Evolutionary conservation across 768 basidiomycete genomes (phyloP).

Genomic region (Suillus weaverae): DNA sequence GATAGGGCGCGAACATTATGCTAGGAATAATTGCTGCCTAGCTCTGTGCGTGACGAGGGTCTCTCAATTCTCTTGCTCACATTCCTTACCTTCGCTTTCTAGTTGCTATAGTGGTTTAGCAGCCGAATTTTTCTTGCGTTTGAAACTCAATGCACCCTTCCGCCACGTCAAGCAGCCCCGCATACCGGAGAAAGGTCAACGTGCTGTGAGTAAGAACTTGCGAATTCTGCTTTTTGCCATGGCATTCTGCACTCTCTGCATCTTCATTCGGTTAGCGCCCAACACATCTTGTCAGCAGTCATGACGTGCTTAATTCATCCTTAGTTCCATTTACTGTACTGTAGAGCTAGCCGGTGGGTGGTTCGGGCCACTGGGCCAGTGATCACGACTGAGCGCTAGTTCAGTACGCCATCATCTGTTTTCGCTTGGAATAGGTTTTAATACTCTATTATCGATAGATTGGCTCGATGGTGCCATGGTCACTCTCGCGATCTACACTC

Average conservation of each 20-base stretch:
- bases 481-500: constrained; percentile 42
- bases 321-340: constrained; percentile 16
- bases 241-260: constrained; percentile 38
- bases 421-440: not conserved
- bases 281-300: not conserved
- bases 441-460: constrained; percentile 32
- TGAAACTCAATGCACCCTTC: constrained; percentile 36
- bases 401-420: constrained; percentile 36
- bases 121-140: constrained; percentile 48
- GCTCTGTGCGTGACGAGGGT: constrained; percentile 35
- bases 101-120: constrained; percentile 47
- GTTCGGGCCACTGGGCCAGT: constrained; percentile 49
- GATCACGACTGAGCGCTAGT: constrained; percentile 48
- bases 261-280: constrained; percentile 46
- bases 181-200: constrained; percentile 1
- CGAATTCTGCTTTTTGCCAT: constrained; percentile 39
- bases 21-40: constrained; percentile 64
- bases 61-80: constrained; percentile 20
- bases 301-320: not conserved
- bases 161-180: constrained; percentile 5
- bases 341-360: constrained; percentile 30
- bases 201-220: constrained; percentile 13
- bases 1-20: constrained; percentile 54
- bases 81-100: constrained; percentile 11
- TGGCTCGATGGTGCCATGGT: constrained; percentile 52